Evolutionary conservation across 345 rosid genomes (phyloP), one percentile per base, ranked within the genome.

Genomic region (Moricandia arvensis): DNA sequence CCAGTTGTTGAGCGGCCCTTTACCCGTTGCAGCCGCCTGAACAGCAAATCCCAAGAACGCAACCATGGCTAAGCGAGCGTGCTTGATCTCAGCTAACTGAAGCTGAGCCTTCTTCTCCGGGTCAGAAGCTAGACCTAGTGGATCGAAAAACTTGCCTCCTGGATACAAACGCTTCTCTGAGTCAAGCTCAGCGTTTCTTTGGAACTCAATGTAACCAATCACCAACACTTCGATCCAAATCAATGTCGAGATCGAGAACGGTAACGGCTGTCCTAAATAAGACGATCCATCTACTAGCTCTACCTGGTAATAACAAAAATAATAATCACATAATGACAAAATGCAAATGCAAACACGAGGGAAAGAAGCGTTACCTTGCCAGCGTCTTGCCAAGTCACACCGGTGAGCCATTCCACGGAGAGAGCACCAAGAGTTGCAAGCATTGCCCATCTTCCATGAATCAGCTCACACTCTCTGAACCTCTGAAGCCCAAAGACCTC

Each of bases 61-160:
- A 21, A 94, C 90, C 98, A 94, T 90, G 47, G 98, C 98, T 7
- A 91, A 89, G 24, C 98, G 97, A 18, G 98, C 98, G 68, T 94
- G 98, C 86, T 94, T 94, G 83, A 94, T 94, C 91, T 94, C 98
- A 0, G 98, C 98, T 86, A 94, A 34, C 69, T 91, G 97, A 75
- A 94, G 96, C 34, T 76, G 86, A 2, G 85, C 93, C 68, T 78
- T 90, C 95, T 90, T 94, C 81, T 94, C 98, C 0, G 98, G 98
- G 82, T 94, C 97, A 1, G 89, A 60, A 0, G 98, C 98, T 75
- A 94, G 75, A 0, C 97, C 97, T 0, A 94, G 83, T 4, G 98
- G 98, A 74, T 94, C 97, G 17, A 94, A 94, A 80, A 77, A 91
- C 5, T 73, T 86, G 57, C 98, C 98, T 65, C 97, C 93, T 0